Conservation (phyloP, 1,284 basidiomycete genomes). For the Inonotus hispidus region DNA sequence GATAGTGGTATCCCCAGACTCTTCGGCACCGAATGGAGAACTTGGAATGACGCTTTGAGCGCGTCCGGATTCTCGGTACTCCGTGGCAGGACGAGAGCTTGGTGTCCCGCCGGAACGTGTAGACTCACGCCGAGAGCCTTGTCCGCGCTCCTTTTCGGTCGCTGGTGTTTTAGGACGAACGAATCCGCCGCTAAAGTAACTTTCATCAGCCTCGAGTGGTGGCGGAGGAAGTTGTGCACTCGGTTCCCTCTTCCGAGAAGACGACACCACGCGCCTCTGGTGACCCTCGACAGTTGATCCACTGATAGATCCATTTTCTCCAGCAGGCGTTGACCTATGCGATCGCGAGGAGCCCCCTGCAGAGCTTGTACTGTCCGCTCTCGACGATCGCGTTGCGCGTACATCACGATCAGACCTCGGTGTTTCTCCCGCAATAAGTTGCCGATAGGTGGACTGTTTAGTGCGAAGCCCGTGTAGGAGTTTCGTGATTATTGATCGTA, state of each 20-base stretch:
- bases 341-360: constrained; percentile 18
- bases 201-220: constrained; percentile 34
- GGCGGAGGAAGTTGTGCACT: constrained; percentile 20
- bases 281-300: constrained; percentile 5
- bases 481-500: constrained; percentile 90
- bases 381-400: constrained; percentile 43
- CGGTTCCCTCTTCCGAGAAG: constrained; percentile 10
- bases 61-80: background rate
- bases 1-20: constrained; percentile 24
- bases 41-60: constrained; percentile 23
- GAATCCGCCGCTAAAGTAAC: constrained; percentile 31
- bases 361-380: constrained; percentile 30
- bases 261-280: constrained; percentile 10
- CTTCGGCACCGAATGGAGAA: constrained; percentile 22
- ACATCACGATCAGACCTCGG: constrained; percentile 34
- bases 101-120: constrained; percentile 9
- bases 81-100: background rate
- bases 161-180: constrained; percentile 18
- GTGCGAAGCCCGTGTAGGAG: constrained; percentile 86
- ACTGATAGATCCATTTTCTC: constrained; percentile 1
- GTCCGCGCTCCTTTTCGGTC: background rate
- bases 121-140: background rate
- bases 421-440: constrained; percentile 48
- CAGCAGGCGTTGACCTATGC: background rate
- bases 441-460: constrained; percentile 82